These are phyloP conservation scores for Aspergillus hortae DNA, from an alignment of 2,329 filamentous ascomycete species.

Conservation along the genomic window DNA sequence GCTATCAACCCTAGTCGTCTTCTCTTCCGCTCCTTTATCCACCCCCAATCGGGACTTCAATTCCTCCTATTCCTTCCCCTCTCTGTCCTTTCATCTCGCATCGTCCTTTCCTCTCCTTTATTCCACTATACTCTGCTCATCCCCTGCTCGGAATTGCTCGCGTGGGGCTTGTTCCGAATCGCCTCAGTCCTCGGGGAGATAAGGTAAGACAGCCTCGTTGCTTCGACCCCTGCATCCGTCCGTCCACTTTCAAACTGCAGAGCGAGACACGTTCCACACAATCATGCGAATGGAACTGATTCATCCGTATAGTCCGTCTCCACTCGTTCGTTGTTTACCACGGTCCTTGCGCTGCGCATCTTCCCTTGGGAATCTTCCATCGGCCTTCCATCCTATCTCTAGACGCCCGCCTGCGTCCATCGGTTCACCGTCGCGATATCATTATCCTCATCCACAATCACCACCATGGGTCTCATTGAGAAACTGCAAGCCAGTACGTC, in stretches of 20 bases:
- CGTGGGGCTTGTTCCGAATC: too few species aligned
- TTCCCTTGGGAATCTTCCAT: too few species aligned
- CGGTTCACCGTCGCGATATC: background rate
- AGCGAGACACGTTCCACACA: background rate
- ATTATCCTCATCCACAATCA: background rate
- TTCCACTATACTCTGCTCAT: too few species aligned
- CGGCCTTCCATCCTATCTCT: background rate
- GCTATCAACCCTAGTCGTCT: too few species aligned
- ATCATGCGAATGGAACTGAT: background rate
- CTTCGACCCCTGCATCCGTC: too few species aligned
- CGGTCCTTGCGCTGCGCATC: background rate
- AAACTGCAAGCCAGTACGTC: slow-evolving; percentile 50
- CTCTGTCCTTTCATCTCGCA: slow-evolving; percentile 1
- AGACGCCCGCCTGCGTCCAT: background rate
- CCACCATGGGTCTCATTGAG: slow-evolving; percentile 48
- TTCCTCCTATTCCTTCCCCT: slow-evolving; percentile 5
- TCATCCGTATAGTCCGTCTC: background rate
- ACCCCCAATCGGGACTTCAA: slow-evolving; percentile 7
- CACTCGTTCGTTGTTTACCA: background rate
- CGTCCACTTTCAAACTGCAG: too few species aligned
- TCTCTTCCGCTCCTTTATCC: background rate
- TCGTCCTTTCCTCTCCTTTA: background rate
- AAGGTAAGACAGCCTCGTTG: too few species aligned
- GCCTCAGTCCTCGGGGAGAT: too few species aligned
- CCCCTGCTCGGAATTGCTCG: too few species aligned